A percentile compares a stretch with the other conserved stretches of the same genome.
Conservation (phyloP, 176 grass and related monocot genomes). For the Raddia guianensis region DNA sequence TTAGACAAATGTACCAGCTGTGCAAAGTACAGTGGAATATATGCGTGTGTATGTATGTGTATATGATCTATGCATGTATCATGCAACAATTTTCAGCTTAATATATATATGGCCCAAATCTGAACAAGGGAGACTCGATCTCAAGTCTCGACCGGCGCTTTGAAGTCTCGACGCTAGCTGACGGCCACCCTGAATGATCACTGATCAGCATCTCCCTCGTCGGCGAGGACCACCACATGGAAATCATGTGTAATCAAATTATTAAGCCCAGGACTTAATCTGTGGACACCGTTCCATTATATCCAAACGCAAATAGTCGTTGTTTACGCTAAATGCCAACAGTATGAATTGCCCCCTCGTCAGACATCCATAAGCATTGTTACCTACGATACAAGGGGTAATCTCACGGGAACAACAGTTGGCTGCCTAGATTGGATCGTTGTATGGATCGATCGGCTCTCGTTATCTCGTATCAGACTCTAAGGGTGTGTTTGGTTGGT, state of each 20-base stretch:
- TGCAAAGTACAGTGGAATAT: too few relatives aligned
- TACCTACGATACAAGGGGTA: too few relatives aligned
- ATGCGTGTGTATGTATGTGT: too few relatives aligned
- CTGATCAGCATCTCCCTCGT: constrained; percentile 6
- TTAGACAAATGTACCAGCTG: too few relatives aligned
- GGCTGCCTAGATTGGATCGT: too few relatives aligned
- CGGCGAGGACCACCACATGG: neutral
- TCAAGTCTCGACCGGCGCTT: neutral
- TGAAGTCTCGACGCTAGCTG: neutral
- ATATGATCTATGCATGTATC: too few relatives aligned
- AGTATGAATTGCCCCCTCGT: neutral
- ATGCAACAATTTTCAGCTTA: neutral
- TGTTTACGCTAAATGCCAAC: neutral
- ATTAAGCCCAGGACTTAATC: neutral
- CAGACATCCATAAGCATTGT: too few relatives aligned
- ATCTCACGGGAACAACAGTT: too few relatives aligned
- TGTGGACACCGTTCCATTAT: neutral
- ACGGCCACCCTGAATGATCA: constrained; percentile 4
- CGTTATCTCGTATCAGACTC: too few relatives aligned
- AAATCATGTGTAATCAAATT: neutral
- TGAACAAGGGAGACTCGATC: constrained; percentile 34
- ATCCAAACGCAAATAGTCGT: neutral
- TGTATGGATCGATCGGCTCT: too few relatives aligned
- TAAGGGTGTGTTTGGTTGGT: too few relatives aligned
- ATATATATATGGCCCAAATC: constrained; percentile 25